A percentile compares a stretch with the other conserved stretches of the same genome.
Conservation (phyloP, 495 filamentous ascomycete genomes). For the Cladorrhinum samala region DNA sequence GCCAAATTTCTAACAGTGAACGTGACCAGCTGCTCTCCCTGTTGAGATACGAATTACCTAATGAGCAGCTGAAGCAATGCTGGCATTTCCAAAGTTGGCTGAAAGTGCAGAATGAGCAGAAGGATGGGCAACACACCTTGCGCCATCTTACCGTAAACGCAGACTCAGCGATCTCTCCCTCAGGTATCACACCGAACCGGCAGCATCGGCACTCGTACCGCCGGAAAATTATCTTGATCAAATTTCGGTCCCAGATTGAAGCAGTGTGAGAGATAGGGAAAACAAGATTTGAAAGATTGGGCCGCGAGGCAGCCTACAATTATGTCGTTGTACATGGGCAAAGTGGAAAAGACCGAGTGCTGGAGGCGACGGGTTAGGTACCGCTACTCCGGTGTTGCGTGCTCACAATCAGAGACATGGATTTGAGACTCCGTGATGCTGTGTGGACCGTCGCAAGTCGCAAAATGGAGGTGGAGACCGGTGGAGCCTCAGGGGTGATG, state of each 20-base stretch:
- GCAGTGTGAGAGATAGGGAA: background rate
- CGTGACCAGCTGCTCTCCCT: conserved; percentile 6
- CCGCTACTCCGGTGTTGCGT: conserved; percentile 2
- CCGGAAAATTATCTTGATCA: background rate
- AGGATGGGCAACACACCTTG: too few species aligned
- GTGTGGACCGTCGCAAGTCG: background rate
- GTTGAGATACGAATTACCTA: conserved; percentile 11
- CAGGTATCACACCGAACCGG: conserved; percentile 3
- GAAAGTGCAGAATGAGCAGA: too few species aligned
- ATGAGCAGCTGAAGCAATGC: background rate
- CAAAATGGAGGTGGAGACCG: background rate
- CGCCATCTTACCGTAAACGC: too few species aligned
- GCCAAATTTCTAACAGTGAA: conserved; percentile 1
- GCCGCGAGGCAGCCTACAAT: background rate
- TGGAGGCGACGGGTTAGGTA: background rate
- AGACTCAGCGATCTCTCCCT: too few species aligned
- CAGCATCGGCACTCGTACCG: conserved; percentile 1
- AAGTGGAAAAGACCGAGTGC: too few species aligned
- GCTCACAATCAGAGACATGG: background rate
- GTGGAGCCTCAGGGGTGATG: background rate
- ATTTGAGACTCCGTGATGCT: background rate
- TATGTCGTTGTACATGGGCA: background rate
- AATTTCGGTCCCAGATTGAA: background rate
- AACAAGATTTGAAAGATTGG: background rate
- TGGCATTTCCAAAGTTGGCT: background rate